phyloP scores from a whole-genome alignment of 2,329 filamentous ascomycete genomes.

The Cladophialophora bantiana region DNA sequence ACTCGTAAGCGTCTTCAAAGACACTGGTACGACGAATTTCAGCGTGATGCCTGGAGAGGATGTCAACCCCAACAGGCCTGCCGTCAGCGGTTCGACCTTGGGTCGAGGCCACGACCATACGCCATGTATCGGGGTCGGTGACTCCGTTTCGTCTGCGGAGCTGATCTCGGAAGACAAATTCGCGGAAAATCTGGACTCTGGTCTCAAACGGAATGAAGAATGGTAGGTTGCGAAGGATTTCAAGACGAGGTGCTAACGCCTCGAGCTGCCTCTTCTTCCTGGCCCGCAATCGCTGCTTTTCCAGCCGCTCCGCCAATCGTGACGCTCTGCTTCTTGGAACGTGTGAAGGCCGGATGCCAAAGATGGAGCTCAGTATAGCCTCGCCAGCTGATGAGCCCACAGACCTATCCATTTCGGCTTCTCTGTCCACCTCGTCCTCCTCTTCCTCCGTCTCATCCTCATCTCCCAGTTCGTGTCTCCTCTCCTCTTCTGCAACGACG shows the following conservation, averaged over 20 bases:
- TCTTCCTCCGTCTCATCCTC: slow-evolving; percentile 66
- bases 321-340: slow-evolving; percentile 35
- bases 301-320: slow-evolving; percentile 30
- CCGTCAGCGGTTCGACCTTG: slow-evolving; percentile 51
- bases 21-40: slow-evolving; percentile 78
- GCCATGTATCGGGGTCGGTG: slow-evolving; percentile 77
- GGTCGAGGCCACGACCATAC: slow-evolving; percentile 63
- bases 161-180: slow-evolving; percentile 89
- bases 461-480: slow-evolving; percentile 71
- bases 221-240: slow-evolving; percentile 93
- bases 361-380: slow-evolving; percentile 43
- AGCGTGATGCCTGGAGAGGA: slow-evolving; percentile 71
- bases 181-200: slow-evolving; percentile 87
- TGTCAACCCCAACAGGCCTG: slow-evolving; percentile 49
- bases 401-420: slow-evolving; percentile 49
- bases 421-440: slow-evolving; percentile 51
- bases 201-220: slow-evolving; percentile 95
- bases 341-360: slow-evolving; percentile 39
- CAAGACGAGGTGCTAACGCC: slow-evolving; percentile 81
- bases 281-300: slow-evolving; percentile 56
- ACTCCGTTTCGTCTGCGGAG: slow-evolving; percentile 70
- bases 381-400: slow-evolving; percentile 61
- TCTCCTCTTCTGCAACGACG: slow-evolving; percentile 87
- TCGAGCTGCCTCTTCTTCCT: slow-evolving; percentile 74
- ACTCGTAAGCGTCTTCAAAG: slow-evolving; percentile 83